Evolutionary conservation across 331 rosid genomes (phyloP), one percentile per base, ranked within the genome.

Genomic region (Prunus yedoensis): DNA sequence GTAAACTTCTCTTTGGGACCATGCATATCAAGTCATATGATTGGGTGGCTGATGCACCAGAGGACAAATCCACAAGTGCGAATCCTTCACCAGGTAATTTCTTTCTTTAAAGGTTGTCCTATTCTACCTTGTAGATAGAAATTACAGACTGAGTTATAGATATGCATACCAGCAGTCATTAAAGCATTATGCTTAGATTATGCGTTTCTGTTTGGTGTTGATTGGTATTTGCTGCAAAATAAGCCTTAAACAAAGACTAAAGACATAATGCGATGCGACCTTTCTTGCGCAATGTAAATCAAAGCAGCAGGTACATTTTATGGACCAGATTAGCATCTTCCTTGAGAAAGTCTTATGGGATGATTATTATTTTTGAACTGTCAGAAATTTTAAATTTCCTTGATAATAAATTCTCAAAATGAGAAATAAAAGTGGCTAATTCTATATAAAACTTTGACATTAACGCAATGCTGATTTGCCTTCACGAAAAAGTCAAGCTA

Each of bases 11-110:
- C 38, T 92, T 95, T 54, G 97, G 99, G 77, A 88, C 94, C 2
- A 89, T 92, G 97, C 97, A 95, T 83, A 89, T 95, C 82, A 92
- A 95, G 76, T 88, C 99, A 5, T 95, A 92, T 79, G 99, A 95
- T 47, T 95, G 99, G 99, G 93, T 80, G 14, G 88, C 28, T 71
- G 91, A 81, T 72, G 82, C 72, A 21, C 86, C 88, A 32, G 70
- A 75, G 30, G 75, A 77, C 68, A 56, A 86, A 52, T 75, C 86
- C 18, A 35, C 87, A 47, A 62, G 30, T 74, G 43, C 65, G 80
- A 75, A 90, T 68, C 80, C 91, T 38, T 50, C 88, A 8, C 81
- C 78, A 77, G 83, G 99, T 90, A 82, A 83, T 89, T 74, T 27
- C 68, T 38, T 67, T 12, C 49, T 59, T 59, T 5, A 18, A 38